Base-by-base conservation (phyloP, 257 asterid genomes). In the Knoxia roxburghii region DNA sequence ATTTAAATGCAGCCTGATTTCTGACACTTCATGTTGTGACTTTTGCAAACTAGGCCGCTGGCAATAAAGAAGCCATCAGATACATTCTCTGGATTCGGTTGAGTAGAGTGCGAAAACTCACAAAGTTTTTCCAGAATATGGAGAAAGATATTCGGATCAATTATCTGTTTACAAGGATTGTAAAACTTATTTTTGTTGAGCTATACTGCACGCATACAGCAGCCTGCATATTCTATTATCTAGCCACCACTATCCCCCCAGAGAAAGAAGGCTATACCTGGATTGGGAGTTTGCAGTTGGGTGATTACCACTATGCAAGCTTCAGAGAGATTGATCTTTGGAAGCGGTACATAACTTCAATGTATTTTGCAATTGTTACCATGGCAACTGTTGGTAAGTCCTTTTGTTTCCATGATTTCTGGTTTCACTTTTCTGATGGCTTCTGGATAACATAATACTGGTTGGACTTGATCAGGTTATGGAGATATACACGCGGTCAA, bases 401-500 rank as follows among this genome's bases (percentile, higher is more conserved):
- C 50, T 9, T 59, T 24, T 27, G 51, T 43, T 24, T 27, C 33
- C 21, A 20, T 26, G 10, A 41, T 5, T 29, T 29, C 39, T 5
- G 13, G 43, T 33, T 13, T 4, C 48, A 14, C 61, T 46, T 33
- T 46, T 50, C 27, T 45, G 26, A 45, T 46, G 53, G 52, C 30
- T 58, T 5, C 26, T 20, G 11, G 39, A 55, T 62, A 49, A 37
- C n/a, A 51, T 17, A 27, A 13, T 27, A 9, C 58, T 20, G 63
- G 29, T 73, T 58, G 43, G 26, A 32, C 64, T 72, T 10, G 46
- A 69, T 58, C 89, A 91, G 98, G 98, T 61, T 93, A 93, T 81
- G 98, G 98, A 74, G 98, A 93, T 68, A 85, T 93, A 79, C 97
- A 89, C 66, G 98, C 98, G 0, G 98, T 93, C 30, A 93, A 93